phyloP scores from a whole-genome alignment of 192 early-diverging fungal species.

The Endogone sp. region DNA sequence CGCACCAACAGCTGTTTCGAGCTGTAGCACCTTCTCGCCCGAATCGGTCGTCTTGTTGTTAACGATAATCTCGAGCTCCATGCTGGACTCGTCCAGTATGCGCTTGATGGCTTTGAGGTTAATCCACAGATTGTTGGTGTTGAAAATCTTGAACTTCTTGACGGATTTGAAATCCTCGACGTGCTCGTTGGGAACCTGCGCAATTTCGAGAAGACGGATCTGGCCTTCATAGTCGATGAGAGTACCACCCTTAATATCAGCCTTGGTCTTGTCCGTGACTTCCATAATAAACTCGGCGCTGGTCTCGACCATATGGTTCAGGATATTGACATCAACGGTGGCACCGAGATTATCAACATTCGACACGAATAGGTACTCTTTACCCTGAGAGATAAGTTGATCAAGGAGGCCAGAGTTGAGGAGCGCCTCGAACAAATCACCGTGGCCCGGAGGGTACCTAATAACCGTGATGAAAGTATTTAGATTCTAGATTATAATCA shows the following conservation, averaged over 20 bases:
- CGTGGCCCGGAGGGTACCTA: constrained; percentile 97
- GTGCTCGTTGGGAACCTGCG: constrained; percentile 96
- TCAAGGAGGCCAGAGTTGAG: constrained; percentile 93
- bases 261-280: constrained; percentile 99
- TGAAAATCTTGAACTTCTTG: constrained; percentile 99
- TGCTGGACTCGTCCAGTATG: constrained; percentile 64
- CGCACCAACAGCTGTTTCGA: constrained; percentile 99
- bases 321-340: constrained; percentile 89
- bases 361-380: constrained; percentile 98
- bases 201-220: constrained; percentile 94
- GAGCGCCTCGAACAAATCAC: constrained; percentile 95
- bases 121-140: constrained; percentile 94
- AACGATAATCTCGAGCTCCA: constrained; percentile 93
- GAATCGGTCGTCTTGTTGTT: constrained; percentile 93
- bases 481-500: too few species aligned
- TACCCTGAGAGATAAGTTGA: constrained; percentile 87
- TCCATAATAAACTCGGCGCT: constrained; percentile 98
- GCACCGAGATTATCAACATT: constrained; percentile 99
- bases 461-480: constrained; percentile 14
- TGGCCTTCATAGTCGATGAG: constrained; percentile 95
- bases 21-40: constrained; percentile 95
- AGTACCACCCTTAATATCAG: constrained; percentile 99
- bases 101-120: constrained; percentile 84
- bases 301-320: constrained; percentile 85
- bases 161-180: constrained; percentile 98